Percentiles rank a stretch among this genome's conserved stretches.
phyloP scores from a whole-genome alignment of 768 basidiomycete genomes.

The Mycena sanguinolenta region DNA sequence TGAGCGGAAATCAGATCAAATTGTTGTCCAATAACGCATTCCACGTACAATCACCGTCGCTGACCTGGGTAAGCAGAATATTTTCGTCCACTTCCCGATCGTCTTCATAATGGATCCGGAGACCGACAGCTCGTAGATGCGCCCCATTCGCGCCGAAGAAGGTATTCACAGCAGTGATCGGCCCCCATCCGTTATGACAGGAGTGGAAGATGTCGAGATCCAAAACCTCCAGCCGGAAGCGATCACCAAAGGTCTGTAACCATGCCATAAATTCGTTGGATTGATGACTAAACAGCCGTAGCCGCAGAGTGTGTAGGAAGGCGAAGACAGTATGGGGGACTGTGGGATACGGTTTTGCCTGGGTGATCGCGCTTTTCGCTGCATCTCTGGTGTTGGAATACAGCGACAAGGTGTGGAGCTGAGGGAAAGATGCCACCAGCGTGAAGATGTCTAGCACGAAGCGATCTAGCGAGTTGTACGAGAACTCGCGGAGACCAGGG shows the following conservation, averaged over 20 bases:
- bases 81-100: constrained; percentile 5
- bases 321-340: background rate
- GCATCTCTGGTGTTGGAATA: constrained; percentile 4
- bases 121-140: constrained; percentile 1
- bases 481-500: constrained; percentile 25
- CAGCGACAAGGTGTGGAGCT: constrained; percentile 11
- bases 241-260: background rate
- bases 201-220: constrained; percentile 18
- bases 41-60: constrained; percentile 15
- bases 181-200: constrained; percentile 31
- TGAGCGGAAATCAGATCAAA: background rate
- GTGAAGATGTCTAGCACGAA: constrained; percentile 14
- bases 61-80: background rate
- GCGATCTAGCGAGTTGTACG: constrained; percentile 24
- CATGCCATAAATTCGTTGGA: constrained; percentile 12
- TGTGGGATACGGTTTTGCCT: background rate
- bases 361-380: background rate
- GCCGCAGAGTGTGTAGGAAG: constrained; percentile 18
- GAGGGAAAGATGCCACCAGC: constrained; percentile 10
- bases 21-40: background rate
- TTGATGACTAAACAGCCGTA: constrained; percentile 10
- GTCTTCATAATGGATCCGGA: constrained; percentile 18
- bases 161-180: constrained; percentile 8
- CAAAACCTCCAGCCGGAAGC: background rate
- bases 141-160: constrained; percentile 1